A percentile compares a stretch with the other conserved stretches of the same genome.
Evolutionary conservation across 2,329 filamentous ascomycete genomes (phyloP).

Genomic region (Colletotrichum cereale): DNA sequence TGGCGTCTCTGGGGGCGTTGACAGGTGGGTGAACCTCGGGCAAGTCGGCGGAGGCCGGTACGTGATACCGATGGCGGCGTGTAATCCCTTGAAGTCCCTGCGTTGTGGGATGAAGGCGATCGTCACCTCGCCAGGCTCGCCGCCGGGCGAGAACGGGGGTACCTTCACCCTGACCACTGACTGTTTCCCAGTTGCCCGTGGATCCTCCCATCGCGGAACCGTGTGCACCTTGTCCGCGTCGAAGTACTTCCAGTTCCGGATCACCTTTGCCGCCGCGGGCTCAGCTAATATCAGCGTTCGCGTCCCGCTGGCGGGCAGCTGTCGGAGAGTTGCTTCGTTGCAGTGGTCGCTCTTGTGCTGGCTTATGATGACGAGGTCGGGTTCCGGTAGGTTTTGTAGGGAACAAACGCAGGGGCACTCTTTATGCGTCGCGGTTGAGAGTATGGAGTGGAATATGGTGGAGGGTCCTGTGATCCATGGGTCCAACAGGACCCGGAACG

Average conservation of each 20-base stretch:
- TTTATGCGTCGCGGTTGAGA: conserved; percentile 70
- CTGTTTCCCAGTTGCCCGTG: conserved; percentile 50
- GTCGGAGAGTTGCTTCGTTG: conserved; percentile 75
- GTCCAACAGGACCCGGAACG: conserved; percentile 78
- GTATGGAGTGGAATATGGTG: conserved; percentile 70
- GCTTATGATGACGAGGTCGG: conserved; percentile 61
- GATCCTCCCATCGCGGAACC: conserved; percentile 61
- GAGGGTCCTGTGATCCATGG: conserved; percentile 76
- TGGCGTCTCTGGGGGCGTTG: conserved; percentile 42
- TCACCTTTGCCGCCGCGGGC: conserved; percentile 72
- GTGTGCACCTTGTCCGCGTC: conserved; percentile 60
- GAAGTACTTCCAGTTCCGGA: conserved; percentile 78
- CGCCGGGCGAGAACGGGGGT: conserved; percentile 63
- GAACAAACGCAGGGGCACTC: conserved; percentile 68
- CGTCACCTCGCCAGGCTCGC: conserved; percentile 75
- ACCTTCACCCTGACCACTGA: conserved; percentile 62
- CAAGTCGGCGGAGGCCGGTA: conserved; percentile 69
- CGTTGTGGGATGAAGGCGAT: conserved; percentile 75
- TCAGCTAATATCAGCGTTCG: conserved; percentile 76
- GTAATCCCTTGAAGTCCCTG: conserved; percentile 69
- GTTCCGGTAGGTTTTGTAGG: conserved; percentile 55
- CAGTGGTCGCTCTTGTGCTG: conserved; percentile 73
- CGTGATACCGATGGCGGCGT: conserved; percentile 78
- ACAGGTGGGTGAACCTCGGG: conserved; percentile 38
- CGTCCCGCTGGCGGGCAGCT: conserved; percentile 66